Base-by-base conservation (phyloP, 352 stramenopile species). In the Phytophthora crassamura region DNA sequence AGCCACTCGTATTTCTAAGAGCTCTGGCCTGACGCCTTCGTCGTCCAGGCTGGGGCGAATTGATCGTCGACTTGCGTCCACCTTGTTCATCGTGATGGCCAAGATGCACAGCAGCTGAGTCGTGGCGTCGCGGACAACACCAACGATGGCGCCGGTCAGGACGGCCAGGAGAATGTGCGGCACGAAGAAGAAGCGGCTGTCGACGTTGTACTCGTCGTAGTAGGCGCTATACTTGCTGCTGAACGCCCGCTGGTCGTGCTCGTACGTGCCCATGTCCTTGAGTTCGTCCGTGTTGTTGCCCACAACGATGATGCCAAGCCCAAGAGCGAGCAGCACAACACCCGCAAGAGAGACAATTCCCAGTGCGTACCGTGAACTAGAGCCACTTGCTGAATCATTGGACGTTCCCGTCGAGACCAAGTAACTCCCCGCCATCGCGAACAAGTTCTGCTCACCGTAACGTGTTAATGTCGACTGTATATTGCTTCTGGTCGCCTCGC, bases 141-240 rank as follows among this genome's bases (percentile, higher is more conserved):
- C 88, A 18, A 96, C 85, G 15, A 95, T 69, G 15, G 78, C 76
- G 33, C 88, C 88, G 0, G 86, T 94, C n/a, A 64, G 46, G 0
- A 95, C 68, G 3, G 88, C 82, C 16, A 95, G 65, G 35, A 93
- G 40, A 56, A 93, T 93, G 0, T 85, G 78, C 6, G 82, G 83
- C 20, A 95, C 75, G 59, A 96, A 96, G 66, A 96, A 96, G 64
- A 89, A 95, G 15, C 88, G 86, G 62, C 95, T 95, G 61, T 93
- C 82, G 33, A 92, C 91, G 69, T 94, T 95, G 80, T 93, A 95
- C 78, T 95, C 86, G 54, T 94, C 87, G 50, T 95, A 96, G 75
- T 93, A 94, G 15, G 82, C 77, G 49, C 88, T 84, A 73, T 95
- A 96, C 74, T 91, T 93, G 60, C 65, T 75, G 22, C 82, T 91